These are phyloP conservation scores for Saxispiralis lemnorum DNA, from an alignment of 495 filamentous ascomycete genomes.

Conservation along the genomic window DNA sequence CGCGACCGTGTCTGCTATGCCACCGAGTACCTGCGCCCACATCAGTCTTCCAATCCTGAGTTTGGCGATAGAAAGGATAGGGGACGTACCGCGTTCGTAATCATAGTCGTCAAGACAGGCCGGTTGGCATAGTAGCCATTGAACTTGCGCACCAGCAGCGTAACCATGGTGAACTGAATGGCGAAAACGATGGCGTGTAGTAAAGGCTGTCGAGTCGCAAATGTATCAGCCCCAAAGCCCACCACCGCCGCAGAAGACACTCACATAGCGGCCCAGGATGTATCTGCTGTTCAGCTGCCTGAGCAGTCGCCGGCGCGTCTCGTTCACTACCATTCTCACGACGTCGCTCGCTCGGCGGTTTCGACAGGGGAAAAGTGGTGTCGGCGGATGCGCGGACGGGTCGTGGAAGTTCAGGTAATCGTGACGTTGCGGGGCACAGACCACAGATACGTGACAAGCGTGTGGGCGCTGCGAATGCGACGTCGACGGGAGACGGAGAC, in stretches of 20 bases:
- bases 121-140: constrained; percentile 79
- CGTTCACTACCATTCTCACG: constrained; percentile 13
- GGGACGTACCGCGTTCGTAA: constrained; percentile 71
- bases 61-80: constrained; percentile 1
- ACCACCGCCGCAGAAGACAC: constrained; percentile 2
- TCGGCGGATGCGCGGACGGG: neutral
- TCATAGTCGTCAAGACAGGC: constrained; percentile 96
- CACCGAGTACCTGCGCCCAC: constrained; percentile 50
- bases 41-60: too few species aligned
- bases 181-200: constrained; percentile 72
- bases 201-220: constrained; percentile 44
- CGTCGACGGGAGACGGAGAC: neutral
- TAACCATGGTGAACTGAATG: constrained; percentile 71
- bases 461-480: neutral
- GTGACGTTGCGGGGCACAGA: neutral
- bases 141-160: constrained; percentile 67
- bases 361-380: neutral
- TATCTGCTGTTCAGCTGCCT: constrained; percentile 25
- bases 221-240: constrained; percentile 1
- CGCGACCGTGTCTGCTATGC: constrained; percentile 86
- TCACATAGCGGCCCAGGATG: constrained; percentile 26
- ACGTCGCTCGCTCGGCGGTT: neutral
- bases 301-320: constrained; percentile 17
- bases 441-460: neutral
- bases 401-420: neutral